Base-by-base conservation (phyloP, 805 yeast genomes). In the Lipomyces orientalis region DNA sequence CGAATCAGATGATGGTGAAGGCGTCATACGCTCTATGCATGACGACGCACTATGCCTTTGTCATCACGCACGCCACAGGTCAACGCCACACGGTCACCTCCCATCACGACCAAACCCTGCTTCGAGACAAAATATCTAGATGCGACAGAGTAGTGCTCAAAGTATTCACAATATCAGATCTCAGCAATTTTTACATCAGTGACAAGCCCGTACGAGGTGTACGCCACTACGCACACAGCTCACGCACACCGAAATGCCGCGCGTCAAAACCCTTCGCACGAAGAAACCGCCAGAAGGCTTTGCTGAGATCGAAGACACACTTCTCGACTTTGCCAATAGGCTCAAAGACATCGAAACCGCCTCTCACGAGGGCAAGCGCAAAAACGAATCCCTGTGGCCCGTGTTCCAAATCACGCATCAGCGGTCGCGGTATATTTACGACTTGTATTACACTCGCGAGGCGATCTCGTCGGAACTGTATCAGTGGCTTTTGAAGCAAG, bases 241-340 rank as follows among this genome's bases (percentile, higher is more conserved):
- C 29, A 25, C 29, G 29, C 29, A 16, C 19, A 43, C 2, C n/a
- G 22, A 25, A 12, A 86, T 86, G 89, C 83, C 87, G 16, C 83
- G 82, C 62, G 76, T 81, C 62, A 78, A 75, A 66, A 78, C 82
- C 1, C 78, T 75, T 55, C 78, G 86, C 54, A 78, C 81, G 52
- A 84, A 83, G 67, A 78, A 80, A 43, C 88, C 93, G 0, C 97
- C 97, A 0, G 87, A 83, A 2, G 97, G 94, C 4, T 92, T 84
- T 75, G 85, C 83, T 2, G 87, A 87, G 72, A 83, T 93, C 12
- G 86, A 86, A 69, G 88, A 90, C 1, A 88, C 93, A 0, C 74
- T 92, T 16, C 77, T 78, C 1, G 88, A 88, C 64, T 89, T 89
- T 71, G 85, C 83, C 22, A 79, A 80, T 29, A 84, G 86, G 69